Percentiles rank a stretch among this genome's conserved stretches.
Conservation (phyloP, 2,329 filamentous ascomycete species). For the Colletotrichum simmondsii region DNA sequence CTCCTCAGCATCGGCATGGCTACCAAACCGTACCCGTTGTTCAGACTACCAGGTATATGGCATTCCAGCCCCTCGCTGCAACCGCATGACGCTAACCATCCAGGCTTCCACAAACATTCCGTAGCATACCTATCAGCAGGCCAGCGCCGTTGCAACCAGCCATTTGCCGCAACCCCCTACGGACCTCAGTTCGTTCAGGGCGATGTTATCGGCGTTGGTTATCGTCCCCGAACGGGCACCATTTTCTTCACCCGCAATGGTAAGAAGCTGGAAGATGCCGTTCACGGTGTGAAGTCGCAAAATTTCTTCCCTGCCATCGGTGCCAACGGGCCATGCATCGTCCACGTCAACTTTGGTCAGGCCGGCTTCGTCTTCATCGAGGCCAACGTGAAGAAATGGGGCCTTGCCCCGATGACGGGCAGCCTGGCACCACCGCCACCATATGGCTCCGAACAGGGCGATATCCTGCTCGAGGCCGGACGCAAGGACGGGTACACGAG, state of each 20-base stretch:
- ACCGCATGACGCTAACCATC: conserved; percentile 13
- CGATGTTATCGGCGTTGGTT: conserved; percentile 95
- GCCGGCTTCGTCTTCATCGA: conserved; percentile 99
- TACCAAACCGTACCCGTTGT: conserved; percentile 96
- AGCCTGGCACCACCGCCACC: conserved; percentile 94
- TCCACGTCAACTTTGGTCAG: conserved; percentile 98
- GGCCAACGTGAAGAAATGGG: conserved; percentile 99
- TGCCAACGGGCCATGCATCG: conserved; percentile 89
- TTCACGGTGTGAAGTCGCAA: conserved; percentile 90
- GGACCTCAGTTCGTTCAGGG: conserved; percentile 89
- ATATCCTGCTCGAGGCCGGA: conserved; percentile 91
- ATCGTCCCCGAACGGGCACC: conserved; percentile 91
- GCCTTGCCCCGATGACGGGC: conserved; percentile 93
- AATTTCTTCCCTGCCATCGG: conserved; percentile 99
- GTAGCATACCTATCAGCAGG: conserved; percentile 92
- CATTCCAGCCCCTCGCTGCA: conserved; percentile 34
- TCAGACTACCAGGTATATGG: conserved; percentile 90
- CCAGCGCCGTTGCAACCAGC: conserved; percentile 90
- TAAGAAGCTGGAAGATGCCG: conserved; percentile 95
- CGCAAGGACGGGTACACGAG: conserved; percentile 67
- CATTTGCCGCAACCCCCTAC: conserved; percentile 83
- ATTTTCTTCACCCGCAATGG: conserved; percentile 99
- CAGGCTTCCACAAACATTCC: conserved; percentile 92
- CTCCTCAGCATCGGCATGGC: conserved; percentile 92
- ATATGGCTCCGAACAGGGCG: conserved; percentile 96